Evolutionary conservation across 2,329 filamentous ascomycete genomes (phyloP).

Genomic region (Venturia effusa): DNA sequence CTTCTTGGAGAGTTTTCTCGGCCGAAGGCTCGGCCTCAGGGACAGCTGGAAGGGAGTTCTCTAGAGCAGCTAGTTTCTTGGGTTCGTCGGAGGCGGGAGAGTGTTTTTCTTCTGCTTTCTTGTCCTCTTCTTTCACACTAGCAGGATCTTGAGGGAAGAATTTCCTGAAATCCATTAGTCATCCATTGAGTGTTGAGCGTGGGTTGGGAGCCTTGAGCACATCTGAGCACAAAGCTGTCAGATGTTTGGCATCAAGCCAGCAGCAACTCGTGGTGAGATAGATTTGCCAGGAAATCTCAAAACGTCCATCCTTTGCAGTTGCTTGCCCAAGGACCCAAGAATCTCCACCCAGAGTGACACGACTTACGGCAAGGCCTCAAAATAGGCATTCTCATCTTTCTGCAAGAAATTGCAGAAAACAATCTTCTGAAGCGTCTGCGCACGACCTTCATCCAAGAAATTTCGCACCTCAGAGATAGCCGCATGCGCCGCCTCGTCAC

Average conservation of each 20-base stretch:
- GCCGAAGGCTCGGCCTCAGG: constrained; percentile 5
- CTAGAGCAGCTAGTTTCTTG: neutral
- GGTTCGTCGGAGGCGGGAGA: neutral
- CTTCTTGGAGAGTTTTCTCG: constrained; percentile 18
- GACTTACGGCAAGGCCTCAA: constrained; percentile 60
- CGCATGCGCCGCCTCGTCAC: constrained; percentile 56
- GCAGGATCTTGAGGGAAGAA: constrained; percentile 1
- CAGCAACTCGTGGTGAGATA: constrained; percentile 12
- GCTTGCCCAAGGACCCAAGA: neutral
- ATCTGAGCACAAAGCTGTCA: neutral
- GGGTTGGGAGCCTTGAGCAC: neutral
- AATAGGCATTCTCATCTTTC: constrained; percentile 69
- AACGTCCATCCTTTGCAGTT: neutral
- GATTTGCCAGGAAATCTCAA: neutral
- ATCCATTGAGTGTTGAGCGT: constrained; percentile 15
- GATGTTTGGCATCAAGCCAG: neutral
- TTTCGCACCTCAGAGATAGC: constrained; percentile 52
- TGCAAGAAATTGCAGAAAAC: constrained; percentile 76
- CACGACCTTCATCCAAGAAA: constrained; percentile 40
- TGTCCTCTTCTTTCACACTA: neutral
- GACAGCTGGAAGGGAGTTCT: constrained; percentile 1
- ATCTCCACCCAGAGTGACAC: neutral
- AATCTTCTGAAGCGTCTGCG: constrained; percentile 53
- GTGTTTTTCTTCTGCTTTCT: neutral
- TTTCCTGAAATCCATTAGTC: neutral